Evolutionary conservation across 169 alveolate genomes (phyloP).

Genomic region (Eimeria nieschulzi): DNA sequence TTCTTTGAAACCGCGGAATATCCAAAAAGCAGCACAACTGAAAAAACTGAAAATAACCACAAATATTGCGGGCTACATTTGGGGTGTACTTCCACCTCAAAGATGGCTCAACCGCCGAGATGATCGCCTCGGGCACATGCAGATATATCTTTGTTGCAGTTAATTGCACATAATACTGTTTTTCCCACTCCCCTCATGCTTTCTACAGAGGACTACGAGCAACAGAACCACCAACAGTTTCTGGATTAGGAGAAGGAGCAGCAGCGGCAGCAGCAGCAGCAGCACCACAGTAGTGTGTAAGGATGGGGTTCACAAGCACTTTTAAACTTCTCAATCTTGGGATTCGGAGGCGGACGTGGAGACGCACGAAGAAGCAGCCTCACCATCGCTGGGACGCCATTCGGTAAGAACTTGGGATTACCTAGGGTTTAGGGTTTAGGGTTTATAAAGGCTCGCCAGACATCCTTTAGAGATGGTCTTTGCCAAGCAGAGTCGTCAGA

Average conservation of each 20-base stretch:
- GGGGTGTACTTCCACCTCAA: neutral
- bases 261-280: slow-evolving; percentile 56
- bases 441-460: neutral
- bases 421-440: slow-evolving; percentile 20
- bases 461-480: no score
- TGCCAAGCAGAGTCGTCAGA: no score
- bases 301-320: slow-evolving; percentile 38
- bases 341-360: slow-evolving; percentile 81
- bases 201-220: neutral
- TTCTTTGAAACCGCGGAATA: neutral
- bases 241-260: slow-evolving; percentile 25
- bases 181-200: no score
- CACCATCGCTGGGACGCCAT: slow-evolving; percentile 88
- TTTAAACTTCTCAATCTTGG: slow-evolving; percentile 85
- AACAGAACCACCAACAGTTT: neutral
- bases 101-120: neutral
- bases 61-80: neutral
- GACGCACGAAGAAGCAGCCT: slow-evolving; percentile 86
- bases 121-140: neutral
- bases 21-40: neutral
- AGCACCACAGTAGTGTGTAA: slow-evolving; percentile 4
- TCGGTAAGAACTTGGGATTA: slow-evolving; percentile 74
- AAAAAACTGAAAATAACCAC: neutral
- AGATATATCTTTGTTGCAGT: no score
- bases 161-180: no score